Evolutionary conservation across 768 basidiomycete species (phyloP).

Genomic region (Hebeloma cylindrosporum): DNA sequence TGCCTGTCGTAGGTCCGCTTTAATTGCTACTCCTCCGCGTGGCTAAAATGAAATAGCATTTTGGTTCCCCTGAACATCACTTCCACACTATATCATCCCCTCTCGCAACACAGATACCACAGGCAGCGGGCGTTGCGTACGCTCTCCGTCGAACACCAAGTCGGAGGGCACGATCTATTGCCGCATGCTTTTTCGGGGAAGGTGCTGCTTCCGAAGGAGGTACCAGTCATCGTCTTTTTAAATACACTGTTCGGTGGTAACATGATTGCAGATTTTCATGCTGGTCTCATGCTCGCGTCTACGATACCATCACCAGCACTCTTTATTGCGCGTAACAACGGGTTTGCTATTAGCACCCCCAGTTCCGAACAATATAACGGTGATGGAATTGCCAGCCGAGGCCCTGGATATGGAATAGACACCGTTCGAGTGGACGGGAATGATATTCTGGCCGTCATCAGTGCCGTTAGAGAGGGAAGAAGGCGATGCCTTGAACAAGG

Average conservation of each 20-base stretch:
- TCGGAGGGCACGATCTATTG: conserved; percentile 69
- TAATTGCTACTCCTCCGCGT: conserved; percentile 1
- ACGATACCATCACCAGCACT: conserved; percentile 73
- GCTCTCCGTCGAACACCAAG: conserved; percentile 78
- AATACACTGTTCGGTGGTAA: conserved; percentile 1
- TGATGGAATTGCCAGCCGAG: conserved; percentile 90
- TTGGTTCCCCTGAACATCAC: conserved; percentile 79
- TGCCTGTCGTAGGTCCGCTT: conserved; percentile 79
- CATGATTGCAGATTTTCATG: conserved; percentile 75
- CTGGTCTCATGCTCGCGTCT: conserved; percentile 79
- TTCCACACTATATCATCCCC: conserved; percentile 95
- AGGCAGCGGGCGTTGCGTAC: conserved; percentile 91
- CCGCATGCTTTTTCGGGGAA: conserved; percentile 91
- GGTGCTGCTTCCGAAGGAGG: conserved; percentile 91
- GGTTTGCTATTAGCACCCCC: conserved; percentile 94
- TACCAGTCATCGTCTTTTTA: conserved; percentile 20
- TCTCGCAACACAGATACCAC: conserved; percentile 91
- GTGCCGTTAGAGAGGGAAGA: conserved; percentile 71
- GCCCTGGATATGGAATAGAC: conserved; percentile 90
- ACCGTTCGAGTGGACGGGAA: conserved; percentile 94
- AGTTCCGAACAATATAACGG: conserved; percentile 87
- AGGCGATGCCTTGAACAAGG: conserved; percentile 71
- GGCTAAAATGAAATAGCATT: conserved; percentile 54
- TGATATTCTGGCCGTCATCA: conserved; percentile 82
- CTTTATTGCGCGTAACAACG: conserved; percentile 80